Evolutionary conservation across 179 eudicot species (phyloP).

Genomic region (Beta lomatogona): DNA sequence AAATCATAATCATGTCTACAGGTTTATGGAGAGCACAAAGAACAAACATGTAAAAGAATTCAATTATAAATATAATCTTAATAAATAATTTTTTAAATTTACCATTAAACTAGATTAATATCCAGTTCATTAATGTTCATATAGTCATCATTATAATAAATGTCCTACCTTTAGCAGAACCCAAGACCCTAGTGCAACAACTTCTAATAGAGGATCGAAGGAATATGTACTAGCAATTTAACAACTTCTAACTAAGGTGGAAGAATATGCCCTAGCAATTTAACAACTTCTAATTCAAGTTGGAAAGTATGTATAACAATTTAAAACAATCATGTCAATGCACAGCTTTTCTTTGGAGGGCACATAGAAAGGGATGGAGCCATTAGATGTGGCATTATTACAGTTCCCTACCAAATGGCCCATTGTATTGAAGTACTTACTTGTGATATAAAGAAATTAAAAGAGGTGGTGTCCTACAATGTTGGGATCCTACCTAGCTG

Average conservation of each 20-base stretch:
- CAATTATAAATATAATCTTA: too few relatives aligned
- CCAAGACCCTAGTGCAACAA: background rate
- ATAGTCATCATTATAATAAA: background rate
- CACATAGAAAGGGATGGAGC: constrained; percentile 21
- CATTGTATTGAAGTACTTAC: constrained; percentile 33
- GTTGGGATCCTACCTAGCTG: constrained; percentile 32
- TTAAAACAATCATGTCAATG: too few relatives aligned
- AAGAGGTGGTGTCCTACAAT: constrained; percentile 31
- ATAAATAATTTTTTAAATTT: too few relatives aligned
- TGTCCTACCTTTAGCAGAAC: constrained; percentile 1
- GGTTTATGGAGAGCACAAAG: too few relatives aligned
- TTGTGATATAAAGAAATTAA: constrained; percentile 30
- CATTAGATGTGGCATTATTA: constrained; percentile 30
- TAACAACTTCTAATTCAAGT: constrained; percentile 29
- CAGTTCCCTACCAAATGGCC: constrained; percentile 27
- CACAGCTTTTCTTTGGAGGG: constrained; percentile 30
- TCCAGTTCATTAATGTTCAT: too few relatives aligned
- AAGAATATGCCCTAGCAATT: background rate
- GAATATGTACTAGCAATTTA: background rate
- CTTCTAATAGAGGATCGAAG: background rate
- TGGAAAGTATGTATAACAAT: too few relatives aligned
- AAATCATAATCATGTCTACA: too few relatives aligned
- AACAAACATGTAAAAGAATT: too few relatives aligned
- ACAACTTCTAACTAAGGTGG: background rate
- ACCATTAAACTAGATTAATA: too few relatives aligned